These are phyloP conservation scores for Phytophthora capsici DNA, from an alignment of 352 stramenopile species.

Conservation along the genomic window DNA sequence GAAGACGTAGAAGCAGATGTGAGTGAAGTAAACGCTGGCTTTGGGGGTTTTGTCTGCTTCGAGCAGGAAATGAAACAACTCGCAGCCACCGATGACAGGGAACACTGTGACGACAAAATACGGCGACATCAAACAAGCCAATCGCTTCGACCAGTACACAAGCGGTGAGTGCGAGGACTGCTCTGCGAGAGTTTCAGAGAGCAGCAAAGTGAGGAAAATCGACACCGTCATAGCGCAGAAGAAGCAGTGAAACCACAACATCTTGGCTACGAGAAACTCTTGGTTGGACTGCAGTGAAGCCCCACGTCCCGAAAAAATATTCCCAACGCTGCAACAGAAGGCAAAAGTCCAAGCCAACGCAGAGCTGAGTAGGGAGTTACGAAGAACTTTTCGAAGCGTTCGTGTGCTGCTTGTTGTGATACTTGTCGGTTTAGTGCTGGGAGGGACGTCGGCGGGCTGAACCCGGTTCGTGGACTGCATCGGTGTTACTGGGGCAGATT, in stretches of 20 bases:
- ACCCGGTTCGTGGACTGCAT: background rate
- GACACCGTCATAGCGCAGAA: constrained; percentile 18
- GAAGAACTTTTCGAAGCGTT: constrained; percentile 24
- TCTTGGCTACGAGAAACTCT: constrained; percentile 25
- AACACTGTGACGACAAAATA: constrained; percentile 13
- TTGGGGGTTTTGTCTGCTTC: background rate
- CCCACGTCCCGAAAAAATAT: constrained; percentile 16
- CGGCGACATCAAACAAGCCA: background rate
- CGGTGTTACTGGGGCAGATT: too few relatives aligned
- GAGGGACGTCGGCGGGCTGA: background rate
- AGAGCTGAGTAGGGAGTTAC: constrained; percentile 32
- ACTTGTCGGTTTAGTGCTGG: background rate
- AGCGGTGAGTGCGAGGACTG: background rate
- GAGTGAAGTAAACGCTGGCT: constrained; percentile 13
- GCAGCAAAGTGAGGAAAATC: constrained; percentile 25
- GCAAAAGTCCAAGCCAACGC: constrained; percentile 20
- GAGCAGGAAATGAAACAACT: too few relatives aligned
- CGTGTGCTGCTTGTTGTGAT: background rate
- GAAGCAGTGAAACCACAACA: constrained; percentile 31
- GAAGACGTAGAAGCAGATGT: constrained; percentile 22
- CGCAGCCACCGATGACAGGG: constrained; percentile 3
- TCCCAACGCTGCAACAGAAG: constrained; percentile 8
- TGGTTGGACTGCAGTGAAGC: constrained; percentile 10
- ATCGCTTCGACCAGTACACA: constrained; percentile 7
- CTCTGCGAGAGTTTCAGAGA: constrained; percentile 15